Base-by-base conservation (phyloP, 2,329 filamentous ascomycete species). In the Claviceps humidiphila region DNA sequence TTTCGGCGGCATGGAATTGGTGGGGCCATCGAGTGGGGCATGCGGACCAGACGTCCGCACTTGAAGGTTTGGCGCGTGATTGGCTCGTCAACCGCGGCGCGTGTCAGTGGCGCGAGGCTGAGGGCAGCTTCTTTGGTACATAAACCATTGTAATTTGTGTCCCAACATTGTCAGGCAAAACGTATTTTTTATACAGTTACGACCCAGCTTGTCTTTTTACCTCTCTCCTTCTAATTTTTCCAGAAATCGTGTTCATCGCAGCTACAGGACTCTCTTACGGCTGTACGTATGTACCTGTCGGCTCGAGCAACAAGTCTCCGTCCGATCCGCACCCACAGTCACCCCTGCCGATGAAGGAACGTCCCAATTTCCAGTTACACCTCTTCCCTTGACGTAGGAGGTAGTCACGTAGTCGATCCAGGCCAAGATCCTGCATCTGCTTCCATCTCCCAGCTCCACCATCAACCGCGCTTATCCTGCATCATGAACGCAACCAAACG, bases 401-500 rank as follows among this genome's bases (percentile, higher is more conserved):
- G 41, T 17, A 14, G 14, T 13, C 4, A 20, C 20, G 42, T 26
- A 14, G 14, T 43, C 22, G 1, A 13, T 11, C 13, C 40, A 22
- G 43, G 5, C 43, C 16, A n/a, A 30, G 49, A 11, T 26, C 38
- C 16, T 39, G 5, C 13, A 14, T 42, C 26, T 24, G 17, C 11
- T 43, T 42, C 26, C 14, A 13, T 34, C 39, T 50, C 38, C 38
- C 14, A 13, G 41, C 39, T 50, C 38, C 38, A 39, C n/a, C 22
- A 39, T 48, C 48, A 24, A 13, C 26, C 9, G 38, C 22, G 47
- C 42, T 40, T 9, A 13, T 38, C 16, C 49, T 49, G 47, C 40
- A 70, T 54, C 57, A 86, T 89, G 73, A 86, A 86, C 63, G 80
- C 84, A 24, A 87, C 84, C n/a, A 91, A 90, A 71, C 78, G 87